A percentile compares a stretch with the other conserved stretches of the same genome.
Evolutionary conservation across 371 early-diverging fungal species (phyloP).

Genomic region (Mortierella sp.): DNA sequence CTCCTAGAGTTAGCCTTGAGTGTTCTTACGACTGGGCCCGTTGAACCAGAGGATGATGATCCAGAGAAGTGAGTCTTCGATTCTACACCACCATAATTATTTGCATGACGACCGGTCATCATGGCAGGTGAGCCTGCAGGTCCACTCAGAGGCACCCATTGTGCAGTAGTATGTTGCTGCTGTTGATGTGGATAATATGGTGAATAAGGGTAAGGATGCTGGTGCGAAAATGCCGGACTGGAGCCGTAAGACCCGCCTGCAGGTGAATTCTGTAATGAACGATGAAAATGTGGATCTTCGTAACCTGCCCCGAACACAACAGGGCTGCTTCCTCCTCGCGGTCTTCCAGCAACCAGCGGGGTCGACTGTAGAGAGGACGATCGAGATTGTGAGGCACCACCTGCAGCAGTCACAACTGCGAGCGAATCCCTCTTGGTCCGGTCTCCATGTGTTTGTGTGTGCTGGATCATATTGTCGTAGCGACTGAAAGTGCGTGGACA

Average conservation of each 20-base stretch:
- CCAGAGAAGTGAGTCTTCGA: constrained; percentile 9
- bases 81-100: constrained; percentile 8
- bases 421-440: constrained; percentile 47
- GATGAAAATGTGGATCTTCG: constrained; percentile 20
- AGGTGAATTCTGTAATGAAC: constrained; percentile 23
- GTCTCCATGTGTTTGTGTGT: constrained; percentile 67
- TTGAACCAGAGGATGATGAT: constrained; percentile 7
- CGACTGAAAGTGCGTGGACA: constrained; percentile 69
- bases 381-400: constrained; percentile 15
- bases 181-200: constrained; percentile 12
- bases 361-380: constrained; percentile 44
- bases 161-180: constrained; percentile 17
- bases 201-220: constrained; percentile 7
- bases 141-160: constrained; percentile 19
- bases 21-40: constrained; percentile 22
- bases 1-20: constrained; percentile 50
- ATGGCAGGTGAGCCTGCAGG: constrained; percentile 6
- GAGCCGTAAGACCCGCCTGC: constrained; percentile 2
- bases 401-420: background rate
- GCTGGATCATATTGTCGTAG: constrained; percentile 75
- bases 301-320: constrained; percentile 31
- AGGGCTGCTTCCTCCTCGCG: constrained; percentile 44
- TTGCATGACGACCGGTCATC: background rate
- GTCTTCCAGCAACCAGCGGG: constrained; percentile 27
- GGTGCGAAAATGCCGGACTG: constrained; percentile 12